Evolutionary conservation across 768 basidiomycete genomes (phyloP).

Genomic region (Leccinum arenicola): DNA sequence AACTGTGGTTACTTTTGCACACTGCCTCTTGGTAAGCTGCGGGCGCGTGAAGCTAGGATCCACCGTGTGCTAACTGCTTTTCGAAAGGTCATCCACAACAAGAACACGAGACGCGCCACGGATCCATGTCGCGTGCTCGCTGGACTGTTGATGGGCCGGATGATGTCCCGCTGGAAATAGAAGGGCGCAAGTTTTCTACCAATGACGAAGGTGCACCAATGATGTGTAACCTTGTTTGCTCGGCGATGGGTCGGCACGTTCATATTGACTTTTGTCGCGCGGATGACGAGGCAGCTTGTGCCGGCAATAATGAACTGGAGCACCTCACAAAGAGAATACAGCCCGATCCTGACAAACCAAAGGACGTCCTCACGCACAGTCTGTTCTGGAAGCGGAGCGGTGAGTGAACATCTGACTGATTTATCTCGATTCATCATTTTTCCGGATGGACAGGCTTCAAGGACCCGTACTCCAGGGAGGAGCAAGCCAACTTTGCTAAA

Average conservation of each 20-base stretch:
- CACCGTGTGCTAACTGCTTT: background rate
- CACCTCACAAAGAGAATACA: conserved; percentile 43
- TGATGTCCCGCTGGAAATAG: conserved; percentile 47
- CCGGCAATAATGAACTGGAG: conserved; percentile 39
- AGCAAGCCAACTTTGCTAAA: conserved; percentile 50
- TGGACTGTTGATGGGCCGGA: conserved; percentile 58
- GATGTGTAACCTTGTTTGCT: conserved; percentile 59
- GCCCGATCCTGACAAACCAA: conserved; percentile 45
- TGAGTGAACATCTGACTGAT: conserved; percentile 14
- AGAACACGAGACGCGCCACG: conserved; percentile 62
- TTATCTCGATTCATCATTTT: background rate
- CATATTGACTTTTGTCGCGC: conserved; percentile 58
- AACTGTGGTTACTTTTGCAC: conserved; percentile 60
- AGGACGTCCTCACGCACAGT: conserved; percentile 54
- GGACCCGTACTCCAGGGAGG: conserved; percentile 62
- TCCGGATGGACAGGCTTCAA: conserved; percentile 44
- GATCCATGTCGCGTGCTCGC: conserved; percentile 56
- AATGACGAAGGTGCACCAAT: conserved; percentile 60
- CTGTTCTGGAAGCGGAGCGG: conserved; percentile 61
- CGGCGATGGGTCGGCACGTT: conserved; percentile 52
- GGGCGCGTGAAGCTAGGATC: rapidly evolving
- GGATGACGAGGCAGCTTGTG: conserved; percentile 35
- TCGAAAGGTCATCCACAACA: conserved; percentile 52
- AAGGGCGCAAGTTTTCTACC: conserved; percentile 52
- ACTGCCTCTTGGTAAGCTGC: conserved; percentile 47